These are phyloP conservation scores for Paraurostyla sp. DNA, from an alignment of 73 alveolate species.

Conservation along the genomic window DNA sequence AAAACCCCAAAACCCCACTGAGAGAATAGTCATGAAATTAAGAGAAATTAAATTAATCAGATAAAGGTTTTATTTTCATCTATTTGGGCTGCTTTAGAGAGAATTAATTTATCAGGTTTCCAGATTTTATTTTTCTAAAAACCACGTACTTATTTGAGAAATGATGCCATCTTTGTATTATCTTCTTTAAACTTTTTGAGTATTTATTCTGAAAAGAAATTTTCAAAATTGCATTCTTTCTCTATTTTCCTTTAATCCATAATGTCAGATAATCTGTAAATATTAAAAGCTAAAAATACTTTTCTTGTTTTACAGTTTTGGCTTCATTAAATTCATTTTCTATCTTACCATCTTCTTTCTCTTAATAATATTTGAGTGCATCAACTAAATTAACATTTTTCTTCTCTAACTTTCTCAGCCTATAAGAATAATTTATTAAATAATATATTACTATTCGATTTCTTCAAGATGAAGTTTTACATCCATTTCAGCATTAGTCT, in stretches of 20 bases:
- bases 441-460: not conserved
- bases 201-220: conserved; percentile 22
- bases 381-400: not conserved
- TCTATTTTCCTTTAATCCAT: conserved; percentile 24
- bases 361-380: not conserved
- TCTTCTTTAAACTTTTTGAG: conserved; percentile 40
- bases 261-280: not conserved
- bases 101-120: conserved; percentile 34
- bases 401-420: not conserved
- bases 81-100: not conserved
- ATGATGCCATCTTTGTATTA: conserved; percentile 27
- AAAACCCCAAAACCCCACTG: too few relatives aligned
- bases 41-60: too few relatives aligned
- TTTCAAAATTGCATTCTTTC: conserved; percentile 14
- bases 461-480: too few relatives aligned
- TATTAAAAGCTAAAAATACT: not conserved
- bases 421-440: not conserved
- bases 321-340: not conserved
- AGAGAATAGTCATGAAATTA: too few relatives aligned
- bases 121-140: conserved; percentile 40
- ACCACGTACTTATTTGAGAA: conserved; percentile 9
- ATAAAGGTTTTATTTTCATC: too few relatives aligned
- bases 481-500: too few relatives aligned
- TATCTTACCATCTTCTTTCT: not conserved
- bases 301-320: not conserved